phyloP scores from a whole-genome alignment of 345 rosid genomes.

The Psidium guajava region DNA sequence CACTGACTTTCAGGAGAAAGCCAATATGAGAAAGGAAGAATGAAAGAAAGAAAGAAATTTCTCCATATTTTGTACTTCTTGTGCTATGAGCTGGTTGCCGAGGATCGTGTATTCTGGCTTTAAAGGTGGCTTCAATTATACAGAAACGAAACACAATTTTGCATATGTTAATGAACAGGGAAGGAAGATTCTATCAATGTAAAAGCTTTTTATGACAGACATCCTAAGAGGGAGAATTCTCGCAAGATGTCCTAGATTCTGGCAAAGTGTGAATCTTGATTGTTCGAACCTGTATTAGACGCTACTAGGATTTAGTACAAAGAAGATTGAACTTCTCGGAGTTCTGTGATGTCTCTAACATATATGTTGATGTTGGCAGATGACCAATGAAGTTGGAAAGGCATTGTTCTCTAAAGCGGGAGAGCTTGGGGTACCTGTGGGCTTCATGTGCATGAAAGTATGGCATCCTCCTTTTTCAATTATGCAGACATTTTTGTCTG shows the following conservation, averaged over 20 bases:
- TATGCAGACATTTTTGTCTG: neutral
- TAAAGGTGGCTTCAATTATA: neutral
- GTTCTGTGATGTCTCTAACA: neutral
- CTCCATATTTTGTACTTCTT: neutral
- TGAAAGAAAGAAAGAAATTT: neutral
- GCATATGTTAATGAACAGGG: neutral
- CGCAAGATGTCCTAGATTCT: neutral
- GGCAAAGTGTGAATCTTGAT: neutral
- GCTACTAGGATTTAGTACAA: neutral
- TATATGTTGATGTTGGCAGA: conserved; percentile 22
- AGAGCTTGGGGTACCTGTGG: conserved; percentile 81
- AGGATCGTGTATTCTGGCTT: neutral
- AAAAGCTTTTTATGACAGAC: neutral
- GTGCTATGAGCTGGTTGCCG: neutral
- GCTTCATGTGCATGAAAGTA: conserved; percentile 97
- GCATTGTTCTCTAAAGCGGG: conserved; percentile 84
- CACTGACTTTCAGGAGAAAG: neutral
- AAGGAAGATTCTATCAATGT: neutral
- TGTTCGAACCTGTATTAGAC: neutral
- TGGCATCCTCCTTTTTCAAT: neutral
- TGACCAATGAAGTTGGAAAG: conserved; percentile 85
- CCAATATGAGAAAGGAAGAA: neutral
- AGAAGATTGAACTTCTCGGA: neutral
- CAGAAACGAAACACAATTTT: neutral
- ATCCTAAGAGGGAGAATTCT: neutral